Evolutionary conservation across 2,329 filamentous ascomycete species (phyloP).

Genomic region (Fusarium dimerum): DNA sequence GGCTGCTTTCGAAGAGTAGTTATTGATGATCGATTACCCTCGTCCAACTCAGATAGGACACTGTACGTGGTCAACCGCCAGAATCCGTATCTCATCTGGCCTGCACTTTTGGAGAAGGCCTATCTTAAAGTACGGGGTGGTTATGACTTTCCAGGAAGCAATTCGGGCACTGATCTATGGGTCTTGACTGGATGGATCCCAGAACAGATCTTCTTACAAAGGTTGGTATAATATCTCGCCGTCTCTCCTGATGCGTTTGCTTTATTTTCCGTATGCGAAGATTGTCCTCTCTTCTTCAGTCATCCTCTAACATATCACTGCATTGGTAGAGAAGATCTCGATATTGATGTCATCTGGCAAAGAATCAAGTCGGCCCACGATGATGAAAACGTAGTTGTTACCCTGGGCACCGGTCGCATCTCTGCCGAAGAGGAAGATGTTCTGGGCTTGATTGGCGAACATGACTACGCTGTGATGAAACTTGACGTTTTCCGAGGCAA

Average conservation of each 20-base stretch:
- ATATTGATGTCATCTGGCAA: conserved; percentile 75
- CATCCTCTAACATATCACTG: conserved; percentile 6
- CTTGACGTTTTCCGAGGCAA: conserved; percentile 64
- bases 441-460: conserved; percentile 81
- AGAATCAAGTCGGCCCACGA: conserved; percentile 74
- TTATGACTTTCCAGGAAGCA: conserved; percentile 97
- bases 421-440: conserved; percentile 74
- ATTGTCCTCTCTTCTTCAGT: neutral
- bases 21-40: conserved; percentile 85
- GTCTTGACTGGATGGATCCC: conserved; percentile 95
- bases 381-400: conserved; percentile 80
- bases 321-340: conserved; percentile 67
- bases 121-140: conserved; percentile 94
- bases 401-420: conserved; percentile 85
- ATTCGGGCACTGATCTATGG: conserved; percentile 93
- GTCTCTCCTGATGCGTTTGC: neutral
- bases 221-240: conserved; percentile 40
- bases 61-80: conserved; percentile 86
- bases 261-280: too few relatives aligned
- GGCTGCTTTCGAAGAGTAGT: conserved; percentile 84
- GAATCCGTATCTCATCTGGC: conserved; percentile 84
- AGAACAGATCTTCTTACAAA: conserved; percentile 89
- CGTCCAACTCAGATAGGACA: conserved; percentile 71
- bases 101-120: conserved; percentile 90
- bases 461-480: conserved; percentile 91